A percentile compares a stretch with the other conserved stretches of the same genome.
phyloP scores from a whole-genome alignment of 2,329 filamentous ascomycete species.

The Aureobasidium subglaciale region DNA sequence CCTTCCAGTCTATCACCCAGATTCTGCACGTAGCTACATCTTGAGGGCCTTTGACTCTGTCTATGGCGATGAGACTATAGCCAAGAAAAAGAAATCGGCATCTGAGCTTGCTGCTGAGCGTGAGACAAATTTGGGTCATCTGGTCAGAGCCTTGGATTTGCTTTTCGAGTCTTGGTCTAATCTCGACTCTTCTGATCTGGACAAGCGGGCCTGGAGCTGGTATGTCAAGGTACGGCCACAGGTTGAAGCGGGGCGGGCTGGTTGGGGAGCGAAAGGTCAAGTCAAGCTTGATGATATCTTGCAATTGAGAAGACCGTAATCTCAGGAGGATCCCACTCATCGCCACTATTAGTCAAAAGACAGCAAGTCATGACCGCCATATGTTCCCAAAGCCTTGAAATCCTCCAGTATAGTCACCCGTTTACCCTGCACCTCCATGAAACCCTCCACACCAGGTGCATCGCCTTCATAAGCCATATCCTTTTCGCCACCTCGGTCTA shows the following conservation, averaged over 20 bases:
- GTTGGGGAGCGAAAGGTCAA: slow-evolving; percentile 76
- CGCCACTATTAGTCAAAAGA: not conserved
- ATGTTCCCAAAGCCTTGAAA: slow-evolving; percentile 1
- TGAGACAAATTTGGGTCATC: slow-evolving; percentile 59
- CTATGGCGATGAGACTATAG: slow-evolving; percentile 1
- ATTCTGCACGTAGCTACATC: slow-evolving; percentile 56
- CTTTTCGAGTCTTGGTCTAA: slow-evolving; percentile 68
- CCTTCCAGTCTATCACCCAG: slow-evolving; percentile 68
- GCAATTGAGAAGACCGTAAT: slow-evolving; percentile 42
- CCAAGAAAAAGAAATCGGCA: slow-evolving; percentile 43
- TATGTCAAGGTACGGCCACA: slow-evolving; percentile 70
- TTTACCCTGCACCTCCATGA: not conserved
- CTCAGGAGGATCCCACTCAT: too few relatives aligned
- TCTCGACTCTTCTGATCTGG: slow-evolving; percentile 58
- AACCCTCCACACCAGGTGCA: not conserved
- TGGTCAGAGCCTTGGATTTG: slow-evolving; percentile 65
- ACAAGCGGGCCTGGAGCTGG: slow-evolving; percentile 73
- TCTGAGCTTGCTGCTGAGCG: slow-evolving; percentile 53
- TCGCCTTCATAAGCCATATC: slow-evolving; percentile 10
- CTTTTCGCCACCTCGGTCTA: slow-evolving; percentile 30
- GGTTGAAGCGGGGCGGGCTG: slow-evolving; percentile 64
- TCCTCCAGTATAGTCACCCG: not conserved
- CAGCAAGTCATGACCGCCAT: not conserved
- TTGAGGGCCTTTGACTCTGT: slow-evolving; percentile 52
- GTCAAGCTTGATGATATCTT: slow-evolving; percentile 62